Percentiles rank a stretch among this genome's conserved stretches.
These are phyloP conservation scores for Scheffersomyces stipitis DNA, from an alignment of 805 yeast species.

Conservation along the genomic window DNA sequence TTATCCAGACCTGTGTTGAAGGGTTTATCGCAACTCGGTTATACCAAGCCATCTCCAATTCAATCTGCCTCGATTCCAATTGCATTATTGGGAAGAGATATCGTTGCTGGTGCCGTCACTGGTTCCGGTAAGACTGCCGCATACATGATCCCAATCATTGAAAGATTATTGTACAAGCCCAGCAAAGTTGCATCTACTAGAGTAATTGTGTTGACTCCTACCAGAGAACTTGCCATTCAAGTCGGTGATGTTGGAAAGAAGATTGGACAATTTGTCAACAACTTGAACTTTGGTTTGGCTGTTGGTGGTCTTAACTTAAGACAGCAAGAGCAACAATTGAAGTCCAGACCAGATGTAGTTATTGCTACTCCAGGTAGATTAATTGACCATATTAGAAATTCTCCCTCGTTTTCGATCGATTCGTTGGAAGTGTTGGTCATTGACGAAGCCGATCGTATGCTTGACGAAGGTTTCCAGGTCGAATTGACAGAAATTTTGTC, in stretches of 20 bases:
- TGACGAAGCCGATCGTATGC: constrained; percentile 99
- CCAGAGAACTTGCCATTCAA: constrained; percentile 97
- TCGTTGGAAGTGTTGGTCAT: constrained; percentile 87
- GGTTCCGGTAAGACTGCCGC: constrained; percentile 99
- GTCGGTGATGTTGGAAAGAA: constrained; percentile 91
- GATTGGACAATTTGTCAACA: constrained; percentile 72
- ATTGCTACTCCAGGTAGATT: constrained; percentile 99
- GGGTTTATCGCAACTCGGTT: constrained; percentile 79
- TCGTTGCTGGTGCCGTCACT: constrained; percentile 98
- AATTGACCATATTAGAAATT: constrained; percentile 94
- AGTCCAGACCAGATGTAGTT: constrained; percentile 90
- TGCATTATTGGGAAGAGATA: constrained; percentile 89
- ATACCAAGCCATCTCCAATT: constrained; percentile 88
- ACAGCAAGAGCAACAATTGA: constrained; percentile 93
- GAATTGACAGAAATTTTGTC: constrained; percentile 89
- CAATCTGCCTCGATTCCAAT: constrained; percentile 93
- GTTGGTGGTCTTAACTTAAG: constrained; percentile 97
- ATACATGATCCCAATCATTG: constrained; percentile 92
- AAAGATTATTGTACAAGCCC: constrained; percentile 87
- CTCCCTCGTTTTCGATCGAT: constrained; percentile 89
- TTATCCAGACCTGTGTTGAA: constrained; percentile 88
- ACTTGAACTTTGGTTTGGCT: constrained; percentile 86
- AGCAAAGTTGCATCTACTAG: constrained; percentile 82
- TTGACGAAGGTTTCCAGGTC: constrained; percentile 97
- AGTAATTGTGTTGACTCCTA: constrained; percentile 89